Conservation (phyloP, 169 alveolate genomes). For the Eimeria sp. region DNA sequence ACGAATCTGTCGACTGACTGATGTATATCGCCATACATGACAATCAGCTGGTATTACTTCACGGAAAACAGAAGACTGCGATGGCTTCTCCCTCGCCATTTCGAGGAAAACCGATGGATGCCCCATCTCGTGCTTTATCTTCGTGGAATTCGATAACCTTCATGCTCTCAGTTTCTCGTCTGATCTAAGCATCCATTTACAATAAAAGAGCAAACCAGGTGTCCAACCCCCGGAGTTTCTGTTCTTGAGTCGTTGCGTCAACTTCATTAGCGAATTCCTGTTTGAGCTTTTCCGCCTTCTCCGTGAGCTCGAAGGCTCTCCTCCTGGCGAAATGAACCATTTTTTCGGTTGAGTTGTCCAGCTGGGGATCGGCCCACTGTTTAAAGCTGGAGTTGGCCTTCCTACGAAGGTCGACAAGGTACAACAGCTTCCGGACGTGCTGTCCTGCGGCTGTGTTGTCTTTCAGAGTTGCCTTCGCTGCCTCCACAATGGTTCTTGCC, state of each 20-base stretch:
- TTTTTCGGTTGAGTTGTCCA: neutral
- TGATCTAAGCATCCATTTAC: neutral
- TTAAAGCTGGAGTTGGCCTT: neutral
- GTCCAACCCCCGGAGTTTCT: neutral
- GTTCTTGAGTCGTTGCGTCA: neutral
- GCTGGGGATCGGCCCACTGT: neutral
- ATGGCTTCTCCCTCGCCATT: neutral
- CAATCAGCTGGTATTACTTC: neutral
- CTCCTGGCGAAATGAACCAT: neutral
- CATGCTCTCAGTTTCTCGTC: neutral
- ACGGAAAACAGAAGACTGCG: neutral
- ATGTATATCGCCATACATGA: neutral
- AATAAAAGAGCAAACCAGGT: constrained; percentile 19
- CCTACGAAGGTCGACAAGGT: neutral
- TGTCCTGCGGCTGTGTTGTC: neutral
- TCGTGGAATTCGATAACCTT: neutral
- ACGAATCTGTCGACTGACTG: neutral
- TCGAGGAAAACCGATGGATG: neutral
- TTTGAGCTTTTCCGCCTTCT: neutral
- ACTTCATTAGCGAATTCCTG: neutral
- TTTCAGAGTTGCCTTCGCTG: neutral
- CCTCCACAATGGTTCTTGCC: neutral
- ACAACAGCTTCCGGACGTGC: neutral
- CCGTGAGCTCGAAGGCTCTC: neutral
- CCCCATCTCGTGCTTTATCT: neutral